Evolutionary conservation across 164 flowering plant genomes (phyloP).

Genomic region (Piper betle): DNA sequence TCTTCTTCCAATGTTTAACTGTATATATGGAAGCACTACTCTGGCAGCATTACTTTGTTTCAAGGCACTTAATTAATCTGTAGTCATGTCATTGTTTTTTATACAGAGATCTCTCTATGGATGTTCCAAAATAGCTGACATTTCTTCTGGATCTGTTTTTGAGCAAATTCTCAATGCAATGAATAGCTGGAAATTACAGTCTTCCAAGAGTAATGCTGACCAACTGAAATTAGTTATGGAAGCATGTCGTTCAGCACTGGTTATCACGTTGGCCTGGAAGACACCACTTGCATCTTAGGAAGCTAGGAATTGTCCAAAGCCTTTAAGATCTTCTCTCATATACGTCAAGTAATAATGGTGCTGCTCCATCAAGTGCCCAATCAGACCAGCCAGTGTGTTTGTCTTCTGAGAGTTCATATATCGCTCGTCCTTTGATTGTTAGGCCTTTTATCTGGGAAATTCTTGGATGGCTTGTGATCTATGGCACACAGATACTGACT

Average conservation of each 20-base stretch:
- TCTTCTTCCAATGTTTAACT: conserved; percentile 42
- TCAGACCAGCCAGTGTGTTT: conserved; percentile 28
- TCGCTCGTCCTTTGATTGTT: conserved; percentile 24
- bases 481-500: conserved; percentile 30
- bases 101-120: conserved; percentile 28
- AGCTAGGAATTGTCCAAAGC: conserved; percentile 34
- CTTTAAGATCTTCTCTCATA: conserved; percentile 48
- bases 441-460: conserved; percentile 69
- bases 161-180: conserved; percentile 38
- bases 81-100: not conserved
- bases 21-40: conserved; percentile 21
- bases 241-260: conserved; percentile 58
- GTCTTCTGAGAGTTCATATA: conserved; percentile 22
- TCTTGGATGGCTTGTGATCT: conserved; percentile 66
- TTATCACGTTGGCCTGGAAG: conserved; percentile 65
- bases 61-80: not conserved
- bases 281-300: conserved; percentile 68
- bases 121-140: conserved; percentile 27
- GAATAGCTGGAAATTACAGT: conserved; percentile 14
- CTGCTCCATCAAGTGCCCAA: conserved; percentile 10
- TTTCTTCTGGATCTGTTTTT: conserved; percentile 42
- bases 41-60: not conserved
- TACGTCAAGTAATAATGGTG: conserved; percentile 11
- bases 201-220: conserved; percentile 23
- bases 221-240: conserved; percentile 32